Percentiles rank a stretch among this genome's conserved stretches.
Conservation (phyloP, 495 filamentous ascomycete species). For the Aspergillus heteromorphus region DNA sequence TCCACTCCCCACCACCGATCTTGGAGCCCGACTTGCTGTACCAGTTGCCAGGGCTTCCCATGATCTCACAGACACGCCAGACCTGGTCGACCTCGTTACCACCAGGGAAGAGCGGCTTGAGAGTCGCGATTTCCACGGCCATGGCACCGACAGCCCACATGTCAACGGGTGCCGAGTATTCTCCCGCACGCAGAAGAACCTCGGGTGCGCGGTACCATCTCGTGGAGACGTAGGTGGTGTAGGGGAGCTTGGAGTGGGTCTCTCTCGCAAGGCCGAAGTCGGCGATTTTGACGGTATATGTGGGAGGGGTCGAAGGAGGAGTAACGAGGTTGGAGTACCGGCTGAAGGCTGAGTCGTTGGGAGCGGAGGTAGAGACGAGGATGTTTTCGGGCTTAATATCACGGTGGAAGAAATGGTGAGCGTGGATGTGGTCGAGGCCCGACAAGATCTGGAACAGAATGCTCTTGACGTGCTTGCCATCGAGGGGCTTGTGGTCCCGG, state of each 20-base stretch:
- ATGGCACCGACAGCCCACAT: conserved; percentile 99
- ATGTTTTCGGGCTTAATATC: conserved; percentile 99
- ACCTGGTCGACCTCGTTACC: conserved; percentile 99
- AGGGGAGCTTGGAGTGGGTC: conserved; percentile 91
- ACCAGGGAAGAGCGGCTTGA: conserved; percentile 96
- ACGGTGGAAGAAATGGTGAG: conserved; percentile 95
- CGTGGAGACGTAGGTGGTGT: conserved; percentile 98
- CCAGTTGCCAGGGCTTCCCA: conserved; percentile 99
- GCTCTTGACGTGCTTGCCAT: conserved; percentile 90
- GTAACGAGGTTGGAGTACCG: conserved; percentile 92
- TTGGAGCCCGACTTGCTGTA: conserved; percentile 81
- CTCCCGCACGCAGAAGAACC: conserved; percentile 87
- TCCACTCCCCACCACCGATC: conserved; percentile 97
- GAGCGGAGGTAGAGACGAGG: conserved; percentile 86
- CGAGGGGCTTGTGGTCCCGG: conserved; percentile 87
- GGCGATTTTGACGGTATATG: conserved; percentile 96
- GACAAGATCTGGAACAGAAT: conserved; percentile 95
- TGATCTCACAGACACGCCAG: conserved; percentile 98
- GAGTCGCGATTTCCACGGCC: conserved; percentile 95
- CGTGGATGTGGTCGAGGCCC: conserved; percentile 94
- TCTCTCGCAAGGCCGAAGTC: conserved; percentile 98
- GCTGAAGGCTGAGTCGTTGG: conserved; percentile 78
- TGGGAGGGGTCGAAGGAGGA: conserved; percentile 86
- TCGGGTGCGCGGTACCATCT: conserved; percentile 98
- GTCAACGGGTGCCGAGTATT: conserved; percentile 97